Percentiles rank a stretch among this genome's conserved stretches.
These are phyloP conservation scores for Clitopilus passeckerianus DNA, from an alignment of 768 basidiomycete species.

Conservation along the genomic window DNA sequence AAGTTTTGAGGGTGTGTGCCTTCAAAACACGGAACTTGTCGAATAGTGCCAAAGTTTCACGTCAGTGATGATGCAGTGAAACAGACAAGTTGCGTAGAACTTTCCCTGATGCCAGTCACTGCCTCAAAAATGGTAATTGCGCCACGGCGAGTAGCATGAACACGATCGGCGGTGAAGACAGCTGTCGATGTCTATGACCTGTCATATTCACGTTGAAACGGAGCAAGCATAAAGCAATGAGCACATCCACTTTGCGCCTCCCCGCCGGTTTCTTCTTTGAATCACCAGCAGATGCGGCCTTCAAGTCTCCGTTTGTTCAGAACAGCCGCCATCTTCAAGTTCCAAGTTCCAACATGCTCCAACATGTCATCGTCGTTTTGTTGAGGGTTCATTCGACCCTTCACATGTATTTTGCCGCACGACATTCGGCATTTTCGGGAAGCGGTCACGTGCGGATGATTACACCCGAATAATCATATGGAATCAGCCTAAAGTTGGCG, in stretches of 20 bases:
- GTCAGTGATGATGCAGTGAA: background rate
- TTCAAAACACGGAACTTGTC: background rate
- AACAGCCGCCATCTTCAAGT: background rate
- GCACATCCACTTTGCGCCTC: background rate
- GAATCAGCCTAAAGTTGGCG: constrained; percentile 4
- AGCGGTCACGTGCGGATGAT: constrained; percentile 8
- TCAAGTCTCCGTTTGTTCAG: no score
- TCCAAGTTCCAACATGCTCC: no score
- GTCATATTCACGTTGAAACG: background rate
- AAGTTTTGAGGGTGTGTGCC: background rate
- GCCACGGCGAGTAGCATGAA: background rate
- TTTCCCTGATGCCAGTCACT: background rate
- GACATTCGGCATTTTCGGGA: background rate
- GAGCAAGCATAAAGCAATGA: background rate
- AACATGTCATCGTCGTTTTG: background rate
- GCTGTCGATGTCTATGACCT: background rate
- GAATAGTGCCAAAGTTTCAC: background rate
- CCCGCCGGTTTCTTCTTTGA: background rate
- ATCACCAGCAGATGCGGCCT: background rate
- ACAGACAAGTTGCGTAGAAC: background rate
- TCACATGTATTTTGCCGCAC: background rate
- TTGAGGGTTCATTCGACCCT: background rate
- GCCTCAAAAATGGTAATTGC: background rate
- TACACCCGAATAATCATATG: constrained; percentile 5
- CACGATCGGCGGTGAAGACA: background rate